Conservation (phyloP, 345 rosid genomes). For the Raphanus sativus region DNA sequence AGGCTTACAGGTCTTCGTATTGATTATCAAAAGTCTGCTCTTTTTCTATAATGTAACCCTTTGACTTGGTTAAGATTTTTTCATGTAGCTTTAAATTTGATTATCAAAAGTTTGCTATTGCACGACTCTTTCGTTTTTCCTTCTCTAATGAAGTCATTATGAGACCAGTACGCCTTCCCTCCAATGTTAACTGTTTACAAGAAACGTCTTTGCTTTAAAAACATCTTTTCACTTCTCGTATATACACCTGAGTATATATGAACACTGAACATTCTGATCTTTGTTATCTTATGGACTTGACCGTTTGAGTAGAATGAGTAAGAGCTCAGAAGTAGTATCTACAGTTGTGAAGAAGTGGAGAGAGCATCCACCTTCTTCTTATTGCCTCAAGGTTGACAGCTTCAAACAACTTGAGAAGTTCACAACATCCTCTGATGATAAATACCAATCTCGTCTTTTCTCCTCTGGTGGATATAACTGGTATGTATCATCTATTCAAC, state of each 20-base stretch:
- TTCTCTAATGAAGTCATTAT: neutral
- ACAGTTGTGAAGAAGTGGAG: neutral
- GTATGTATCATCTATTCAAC: neutral
- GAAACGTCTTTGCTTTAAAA: neutral
- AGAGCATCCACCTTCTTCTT: neutral
- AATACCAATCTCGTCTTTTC: neutral
- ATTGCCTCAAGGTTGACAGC: slow-evolving; percentile 1
- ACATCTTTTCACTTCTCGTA: neutral
- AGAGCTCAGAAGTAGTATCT: neutral
- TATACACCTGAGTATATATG: neutral
- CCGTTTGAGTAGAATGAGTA: neutral
- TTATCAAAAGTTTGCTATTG: too few species aligned
- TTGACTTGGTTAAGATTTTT: neutral
- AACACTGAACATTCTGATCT: neutral
- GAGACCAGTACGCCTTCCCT: neutral
- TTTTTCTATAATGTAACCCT: neutral
- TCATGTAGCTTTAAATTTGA: neutral
- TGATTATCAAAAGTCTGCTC: neutral
- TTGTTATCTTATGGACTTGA: neutral
- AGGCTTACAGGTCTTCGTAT: neutral
- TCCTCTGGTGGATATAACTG: slow-evolving; percentile 13
- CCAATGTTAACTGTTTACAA: neutral
- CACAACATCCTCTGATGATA: neutral
- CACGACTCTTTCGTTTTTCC: neutral
- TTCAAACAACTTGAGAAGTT: neutral